phyloP scores from a whole-genome alignment of 2,329 filamentous ascomycete genomes.

The Aschersonia sp. region DNA sequence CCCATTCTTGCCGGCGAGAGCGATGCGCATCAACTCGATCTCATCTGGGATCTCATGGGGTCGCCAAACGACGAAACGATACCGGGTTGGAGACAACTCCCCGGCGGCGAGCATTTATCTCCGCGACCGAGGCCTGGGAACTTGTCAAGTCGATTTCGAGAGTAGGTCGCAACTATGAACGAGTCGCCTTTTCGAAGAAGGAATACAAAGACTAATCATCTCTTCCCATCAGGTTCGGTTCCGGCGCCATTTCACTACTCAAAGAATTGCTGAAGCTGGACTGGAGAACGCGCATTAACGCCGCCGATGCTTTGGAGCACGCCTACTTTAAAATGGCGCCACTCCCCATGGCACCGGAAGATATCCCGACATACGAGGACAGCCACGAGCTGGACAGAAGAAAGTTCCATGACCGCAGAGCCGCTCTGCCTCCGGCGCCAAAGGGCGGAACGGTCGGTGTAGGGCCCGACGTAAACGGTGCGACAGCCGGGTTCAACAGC shows the following conservation, averaged over 20 bases:
- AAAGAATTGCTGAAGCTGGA: conserved; percentile 75
- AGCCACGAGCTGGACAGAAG: conserved; percentile 92
- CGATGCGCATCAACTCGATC: conserved; percentile 76
- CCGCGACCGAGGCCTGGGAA: conserved; percentile 48
- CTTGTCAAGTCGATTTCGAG: conserved; percentile 58
- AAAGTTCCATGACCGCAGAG: conserved; percentile 77
- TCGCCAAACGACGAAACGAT: conserved; percentile 81
- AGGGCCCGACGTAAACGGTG: conserved; percentile 37
- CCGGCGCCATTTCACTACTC: conserved; percentile 63
- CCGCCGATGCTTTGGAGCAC: conserved; percentile 83
- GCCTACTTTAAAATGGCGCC: conserved; percentile 76
- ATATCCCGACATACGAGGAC: conserved; percentile 85
- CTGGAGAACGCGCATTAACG: conserved; percentile 80
- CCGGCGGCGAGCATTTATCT: conserved; percentile 63
- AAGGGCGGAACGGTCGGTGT: conserved; percentile 82
- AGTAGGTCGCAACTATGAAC: conserved; percentile 28
- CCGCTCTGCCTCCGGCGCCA: conserved; percentile 74
- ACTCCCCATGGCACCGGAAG: conserved; percentile 64
- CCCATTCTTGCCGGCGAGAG: conserved; percentile 85
- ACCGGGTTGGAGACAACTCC: conserved; percentile 77
- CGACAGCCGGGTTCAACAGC: conserved; percentile 32
- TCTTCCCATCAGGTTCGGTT: conserved; percentile 35
- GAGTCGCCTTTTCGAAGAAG: no score
- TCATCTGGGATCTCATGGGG: conserved; percentile 88
- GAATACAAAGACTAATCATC: not conserved